Evolutionary conservation across 2,329 filamentous ascomycete genomes (phyloP).

Genomic region (Tympanopsis confertula): DNA sequence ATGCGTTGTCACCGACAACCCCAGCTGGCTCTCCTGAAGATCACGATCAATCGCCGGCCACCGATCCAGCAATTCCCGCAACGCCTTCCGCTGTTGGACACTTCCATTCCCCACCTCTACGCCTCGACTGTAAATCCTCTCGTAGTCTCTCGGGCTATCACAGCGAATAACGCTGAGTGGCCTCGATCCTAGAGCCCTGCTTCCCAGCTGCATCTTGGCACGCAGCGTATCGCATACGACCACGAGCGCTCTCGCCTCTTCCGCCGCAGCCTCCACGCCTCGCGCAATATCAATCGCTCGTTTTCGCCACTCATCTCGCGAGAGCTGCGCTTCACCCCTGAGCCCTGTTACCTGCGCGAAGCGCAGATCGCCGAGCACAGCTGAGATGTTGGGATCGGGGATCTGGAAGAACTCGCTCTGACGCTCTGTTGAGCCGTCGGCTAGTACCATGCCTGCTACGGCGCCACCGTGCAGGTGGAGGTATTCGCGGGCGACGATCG

Average conservation of each 20-base stretch:
- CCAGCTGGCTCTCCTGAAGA: background rate
- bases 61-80: background rate
- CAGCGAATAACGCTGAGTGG: slow-evolving; percentile 22
- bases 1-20: slow-evolving; percentile 14
- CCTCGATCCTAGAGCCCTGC: slow-evolving; percentile 11
- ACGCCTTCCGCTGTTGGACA: background rate
- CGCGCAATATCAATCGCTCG: slow-evolving; percentile 16
- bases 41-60: background rate
- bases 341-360: slow-evolving; percentile 18
- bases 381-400: slow-evolving; percentile 15
- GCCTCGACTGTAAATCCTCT: slow-evolving; percentile 16
- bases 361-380: slow-evolving; percentile 16
- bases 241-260: slow-evolving; percentile 9
- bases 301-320: slow-evolving; percentile 18
- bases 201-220: slow-evolving; percentile 16
- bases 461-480: slow-evolving; percentile 15
- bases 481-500: slow-evolving; percentile 22
- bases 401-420: slow-evolving; percentile 14
- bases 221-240: slow-evolving; percentile 14
- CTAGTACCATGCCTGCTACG: slow-evolving; percentile 22
- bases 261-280: slow-evolving; percentile 8
- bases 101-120: slow-evolving; percentile 7
- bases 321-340: slow-evolving; percentile 12
- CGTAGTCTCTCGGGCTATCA: slow-evolving; percentile 16
- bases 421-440: slow-evolving; percentile 20